Evolutionary conservation across 1,139 yeast species (phyloP).

Genomic region (Pichia sp.): DNA sequence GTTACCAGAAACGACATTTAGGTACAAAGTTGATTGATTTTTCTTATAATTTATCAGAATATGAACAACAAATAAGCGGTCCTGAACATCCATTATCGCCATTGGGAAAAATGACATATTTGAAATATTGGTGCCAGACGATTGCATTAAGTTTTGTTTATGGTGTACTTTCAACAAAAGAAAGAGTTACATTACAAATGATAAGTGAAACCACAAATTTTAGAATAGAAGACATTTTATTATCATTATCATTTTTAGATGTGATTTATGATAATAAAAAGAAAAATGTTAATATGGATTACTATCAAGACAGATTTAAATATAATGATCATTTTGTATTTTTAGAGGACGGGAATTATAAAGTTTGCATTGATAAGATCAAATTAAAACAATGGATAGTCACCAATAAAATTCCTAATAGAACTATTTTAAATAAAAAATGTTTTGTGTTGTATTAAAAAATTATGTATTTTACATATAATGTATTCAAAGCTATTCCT

Average conservation of each 20-base stretch:
- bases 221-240: slow-evolving; percentile 59
- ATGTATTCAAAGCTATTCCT: slow-evolving; percentile 4
- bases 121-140: slow-evolving; percentile 68
- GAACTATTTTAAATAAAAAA: slow-evolving; percentile 1
- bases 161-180: slow-evolving; percentile 30
- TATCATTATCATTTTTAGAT: slow-evolving; percentile 58
- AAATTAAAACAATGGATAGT: slow-evolving; percentile 27
- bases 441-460: slow-evolving; percentile 9
- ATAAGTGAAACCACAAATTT: slow-evolving; percentile 62
- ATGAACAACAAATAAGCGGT: slow-evolving; percentile 59
- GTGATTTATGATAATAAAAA: slow-evolving; percentile 35
- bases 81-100: slow-evolving; percentile 90
- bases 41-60: slow-evolving; percentile 66
- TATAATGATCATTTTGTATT: slow-evolving; percentile 18
- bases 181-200: slow-evolving; percentile 41
- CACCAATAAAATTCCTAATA: slow-evolving; percentile 15
- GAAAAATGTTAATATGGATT: slow-evolving; percentile 24
- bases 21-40: slow-evolving; percentile 81
- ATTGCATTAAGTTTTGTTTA: slow-evolving; percentile 38
- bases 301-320: slow-evolving; percentile 21
- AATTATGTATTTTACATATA: background rate
- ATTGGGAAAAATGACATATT: slow-evolving; percentile 67
- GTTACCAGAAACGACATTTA: slow-evolving; percentile 71
- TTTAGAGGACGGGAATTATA: slow-evolving; percentile 20
- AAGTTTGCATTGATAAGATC: slow-evolving; percentile 21